phyloP scores from a whole-genome alignment of 1,284 basidiomycete genomes.

The Termitomyces sp. region DNA sequence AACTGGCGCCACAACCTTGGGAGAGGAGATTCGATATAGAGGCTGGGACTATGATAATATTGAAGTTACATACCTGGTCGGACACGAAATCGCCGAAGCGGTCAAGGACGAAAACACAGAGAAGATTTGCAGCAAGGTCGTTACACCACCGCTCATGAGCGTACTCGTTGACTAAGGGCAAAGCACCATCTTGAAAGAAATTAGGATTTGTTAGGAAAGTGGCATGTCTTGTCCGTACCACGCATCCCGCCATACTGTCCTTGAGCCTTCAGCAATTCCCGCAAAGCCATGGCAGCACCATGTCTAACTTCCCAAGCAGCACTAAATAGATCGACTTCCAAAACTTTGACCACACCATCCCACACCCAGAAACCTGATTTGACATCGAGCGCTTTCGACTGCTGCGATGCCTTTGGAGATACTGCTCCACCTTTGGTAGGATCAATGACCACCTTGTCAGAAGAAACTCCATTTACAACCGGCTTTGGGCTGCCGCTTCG shows the following conservation, averaged over 20 bases:
- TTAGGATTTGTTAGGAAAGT: constrained; percentile 7
- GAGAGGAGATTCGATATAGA: constrained; percentile 1
- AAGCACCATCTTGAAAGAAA: constrained; percentile 38
- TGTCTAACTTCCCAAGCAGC: constrained; percentile 93
- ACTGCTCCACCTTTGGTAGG: constrained; percentile 79
- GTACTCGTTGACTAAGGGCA: constrained; percentile 54
- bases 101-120: constrained; percentile 92
- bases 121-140: constrained; percentile 79
- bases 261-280: constrained; percentile 85
- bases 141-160: constrained; percentile 87
- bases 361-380: constrained; percentile 82
- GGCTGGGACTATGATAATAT: constrained; percentile 15
- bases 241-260: constrained; percentile 81
- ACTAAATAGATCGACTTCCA: constrained; percentile 85
- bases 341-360: constrained; percentile 77
- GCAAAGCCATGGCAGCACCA: constrained; percentile 87
- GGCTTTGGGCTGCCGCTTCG: constrained; percentile 55
- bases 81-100: constrained; percentile 97
- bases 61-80: constrained; percentile 58
- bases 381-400: constrained; percentile 70
- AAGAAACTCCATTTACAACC: constrained; percentile 26
- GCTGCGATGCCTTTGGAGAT: constrained; percentile 66
- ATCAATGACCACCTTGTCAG: constrained; percentile 70
- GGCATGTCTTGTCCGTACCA: constrained; percentile 35
- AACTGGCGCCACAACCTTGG: constrained; percentile 91